These are phyloP conservation scores for Entomortierella parvispora DNA, from an alignment of 192 early-diverging fungal species.

Conservation along the genomic window DNA sequence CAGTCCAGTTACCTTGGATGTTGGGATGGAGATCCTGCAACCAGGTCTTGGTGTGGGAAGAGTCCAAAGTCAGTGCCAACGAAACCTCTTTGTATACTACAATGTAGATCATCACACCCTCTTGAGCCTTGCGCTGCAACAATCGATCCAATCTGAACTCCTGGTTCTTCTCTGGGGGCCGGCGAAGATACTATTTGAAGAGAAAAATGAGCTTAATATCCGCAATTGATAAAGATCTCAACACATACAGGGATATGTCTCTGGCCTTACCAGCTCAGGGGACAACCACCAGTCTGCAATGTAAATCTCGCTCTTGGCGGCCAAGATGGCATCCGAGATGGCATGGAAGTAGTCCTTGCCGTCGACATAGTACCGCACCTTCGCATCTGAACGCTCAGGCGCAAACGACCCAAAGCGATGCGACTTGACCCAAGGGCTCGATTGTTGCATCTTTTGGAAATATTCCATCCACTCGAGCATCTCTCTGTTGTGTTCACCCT, in stretches of 20 bases:
- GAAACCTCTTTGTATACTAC: slow-evolving; percentile 87
- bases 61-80: slow-evolving; percentile 74
- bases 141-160: slow-evolving; percentile 80
- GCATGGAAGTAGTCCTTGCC: slow-evolving; percentile 82
- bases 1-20: slow-evolving; percentile 73
- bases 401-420: slow-evolving; percentile 82
- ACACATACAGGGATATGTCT: neutral
- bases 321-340: slow-evolving; percentile 75
- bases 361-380: slow-evolving; percentile 78
- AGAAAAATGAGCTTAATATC: too few species aligned
- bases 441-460: slow-evolving; percentile 60
- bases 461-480: slow-evolving; percentile 72
- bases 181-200: slow-evolving; percentile 64
- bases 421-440: slow-evolving; percentile 69
- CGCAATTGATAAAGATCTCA: too few species aligned
- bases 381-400: slow-evolving; percentile 70
- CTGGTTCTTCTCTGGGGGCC: slow-evolving; percentile 77
- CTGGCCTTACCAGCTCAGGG: slow-evolving; percentile 69
- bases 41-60: slow-evolving; percentile 76
- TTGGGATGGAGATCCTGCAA: slow-evolving; percentile 77
- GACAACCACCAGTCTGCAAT: slow-evolving; percentile 90
- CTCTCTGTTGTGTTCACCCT: slow-evolving; percentile 64
- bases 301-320: slow-evolving; percentile 73
- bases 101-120: slow-evolving; percentile 87
- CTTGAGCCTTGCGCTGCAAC: slow-evolving; percentile 80